phyloP scores from a whole-genome alignment of 2,329 filamentous ascomycete species.

The Tolypocladium guangdongense region DNA sequence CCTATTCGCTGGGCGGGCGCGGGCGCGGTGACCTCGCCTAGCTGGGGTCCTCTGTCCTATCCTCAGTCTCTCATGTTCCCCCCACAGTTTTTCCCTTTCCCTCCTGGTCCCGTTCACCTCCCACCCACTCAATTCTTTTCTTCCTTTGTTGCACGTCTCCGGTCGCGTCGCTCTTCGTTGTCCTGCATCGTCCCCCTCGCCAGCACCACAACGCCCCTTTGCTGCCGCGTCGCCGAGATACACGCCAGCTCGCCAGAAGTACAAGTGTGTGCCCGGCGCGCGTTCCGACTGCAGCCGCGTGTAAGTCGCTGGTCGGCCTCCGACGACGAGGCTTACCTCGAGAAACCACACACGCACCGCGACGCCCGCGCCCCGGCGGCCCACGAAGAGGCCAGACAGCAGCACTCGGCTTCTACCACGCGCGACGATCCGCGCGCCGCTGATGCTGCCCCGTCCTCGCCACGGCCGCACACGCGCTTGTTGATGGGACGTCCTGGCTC shows the following conservation, averaged over 20 bases:
- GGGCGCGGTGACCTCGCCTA: slow-evolving; percentile 3
- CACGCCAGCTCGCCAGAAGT: background rate
- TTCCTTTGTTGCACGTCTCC: slow-evolving; percentile 14
- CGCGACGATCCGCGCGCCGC: background rate
- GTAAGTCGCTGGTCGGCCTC: slow-evolving; percentile 18
- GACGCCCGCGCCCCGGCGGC: background rate
- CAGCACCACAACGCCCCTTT: slow-evolving; percentile 3
- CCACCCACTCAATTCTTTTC: slow-evolving; percentile 15
- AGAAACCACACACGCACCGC: background rate
- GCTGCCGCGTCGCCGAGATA: background rate
- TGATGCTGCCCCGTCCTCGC: background rate
- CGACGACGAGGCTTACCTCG: background rate
- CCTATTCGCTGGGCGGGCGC: slow-evolving; percentile 2
- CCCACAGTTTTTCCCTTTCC: slow-evolving; percentile 9
- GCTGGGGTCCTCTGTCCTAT: slow-evolving; percentile 1
- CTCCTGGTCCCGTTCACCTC: slow-evolving; percentile 8
- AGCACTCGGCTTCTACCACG: slow-evolving; percentile 1
- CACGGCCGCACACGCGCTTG: background rate
- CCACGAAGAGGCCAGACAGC: background rate
- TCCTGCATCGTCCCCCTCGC: slow-evolving; percentile 3
- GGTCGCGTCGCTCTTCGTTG: slow-evolving; percentile 14
- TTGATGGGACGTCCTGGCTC: background rate
- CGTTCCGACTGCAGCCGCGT: slow-evolving; percentile 12
- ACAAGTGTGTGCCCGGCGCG: background rate
- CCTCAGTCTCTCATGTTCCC: slow-evolving; percentile 2